Evolutionary conservation across 228 moss, liverwort and hornwort species (phyloP), one percentile per base, ranked within the genome.

Genomic region (Sphagnum fallax): DNA sequence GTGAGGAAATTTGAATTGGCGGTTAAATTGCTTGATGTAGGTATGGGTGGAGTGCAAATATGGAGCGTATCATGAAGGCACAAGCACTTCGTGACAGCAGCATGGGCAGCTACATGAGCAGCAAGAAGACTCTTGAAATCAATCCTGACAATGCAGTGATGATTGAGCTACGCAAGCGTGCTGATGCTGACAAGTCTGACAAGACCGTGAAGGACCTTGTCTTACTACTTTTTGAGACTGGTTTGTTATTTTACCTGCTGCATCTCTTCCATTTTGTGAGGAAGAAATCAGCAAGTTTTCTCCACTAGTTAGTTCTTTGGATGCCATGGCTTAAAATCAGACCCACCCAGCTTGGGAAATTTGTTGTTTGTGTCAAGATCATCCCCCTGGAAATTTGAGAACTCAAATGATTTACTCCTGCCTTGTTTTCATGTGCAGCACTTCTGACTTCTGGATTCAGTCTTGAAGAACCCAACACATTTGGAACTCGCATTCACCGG

Each of bases 1-100:
- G 32, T 32, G 32, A 32, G 32, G 32, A 32, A 32, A 32, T 32
- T 32, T 32, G 32, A 32, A 32, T 32, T 32, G 32, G 32, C 2
- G 32, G 32, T 32, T 32, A 32, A 32, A 32, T 2, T 32, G 32
- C 32, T 15, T 52, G 32, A 52, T 14, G n/a, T 55, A 55, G 55
- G 3, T 55, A 91, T 8, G 91, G 91, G 2, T 91, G 91, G 91
- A 88, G 85, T 7, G 91, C 91, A 0, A 91, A 91, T 14, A 91
- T 91, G 91, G 91, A 91, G 79, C 83, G 91, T 52, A 91, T 91
- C 63, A 91, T 91, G 91, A 91, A 91, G 72, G 91, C 91, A 0
- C 91, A 91, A 61, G 91, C 91, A 2, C 52, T 91, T 74, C 81
- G 91, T 5, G 91, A 91, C 14, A 88, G 83, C 71, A 91, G 88